Percentiles rank a stretch among this genome's conserved stretches.
Conservation (phyloP, 768 basidiomycete species). For the Cystofilobasidium ferigula region DNA sequence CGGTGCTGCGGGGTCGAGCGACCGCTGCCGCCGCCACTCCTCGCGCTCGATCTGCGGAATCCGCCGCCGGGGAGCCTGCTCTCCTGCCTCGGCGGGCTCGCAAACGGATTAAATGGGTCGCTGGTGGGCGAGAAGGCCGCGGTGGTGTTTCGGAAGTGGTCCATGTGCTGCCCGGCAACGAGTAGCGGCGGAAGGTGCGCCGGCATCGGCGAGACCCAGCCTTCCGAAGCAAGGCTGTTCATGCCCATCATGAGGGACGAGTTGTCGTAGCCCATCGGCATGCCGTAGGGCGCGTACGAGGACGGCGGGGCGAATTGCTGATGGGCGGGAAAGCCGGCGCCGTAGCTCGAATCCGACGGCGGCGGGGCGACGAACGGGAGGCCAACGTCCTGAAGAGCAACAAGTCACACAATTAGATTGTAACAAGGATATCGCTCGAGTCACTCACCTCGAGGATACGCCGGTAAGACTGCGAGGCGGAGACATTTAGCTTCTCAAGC, state of each 20-base stretch:
- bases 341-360: not conserved
- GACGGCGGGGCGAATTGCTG: slow-evolving; percentile 10
- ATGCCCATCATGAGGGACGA: slow-evolving; percentile 14
- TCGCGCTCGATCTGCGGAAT: slow-evolving; percentile 11
- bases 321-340: not conserved
- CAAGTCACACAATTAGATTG: no score
- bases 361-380: slow-evolving; percentile 50
- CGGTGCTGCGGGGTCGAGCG: slow-evolving; percentile 10
- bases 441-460: slow-evolving; percentile 60
- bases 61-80: not conserved
- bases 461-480: slow-evolving; percentile 87
- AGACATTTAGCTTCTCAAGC: slow-evolving; percentile 75
- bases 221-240: not conserved
- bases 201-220: slow-evolving; percentile 4
- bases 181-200: slow-evolving; percentile 9
- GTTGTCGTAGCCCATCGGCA: slow-evolving; percentile 16
- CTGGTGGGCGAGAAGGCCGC: slow-evolving; percentile 16
- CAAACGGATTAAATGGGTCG: slow-evolving; percentile 53
- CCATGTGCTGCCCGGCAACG: slow-evolving; percentile 5
- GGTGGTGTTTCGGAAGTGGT: slow-evolving; percentile 10
- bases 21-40: slow-evolving; percentile 2
- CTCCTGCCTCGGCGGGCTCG: slow-evolving; percentile 26
- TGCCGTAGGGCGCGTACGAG: slow-evolving; percentile 3
- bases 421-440: no score
- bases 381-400: slow-evolving; percentile 60